Conservation (phyloP, 1,284 basidiomycete genomes). For the Malassezia furfur region DNA sequence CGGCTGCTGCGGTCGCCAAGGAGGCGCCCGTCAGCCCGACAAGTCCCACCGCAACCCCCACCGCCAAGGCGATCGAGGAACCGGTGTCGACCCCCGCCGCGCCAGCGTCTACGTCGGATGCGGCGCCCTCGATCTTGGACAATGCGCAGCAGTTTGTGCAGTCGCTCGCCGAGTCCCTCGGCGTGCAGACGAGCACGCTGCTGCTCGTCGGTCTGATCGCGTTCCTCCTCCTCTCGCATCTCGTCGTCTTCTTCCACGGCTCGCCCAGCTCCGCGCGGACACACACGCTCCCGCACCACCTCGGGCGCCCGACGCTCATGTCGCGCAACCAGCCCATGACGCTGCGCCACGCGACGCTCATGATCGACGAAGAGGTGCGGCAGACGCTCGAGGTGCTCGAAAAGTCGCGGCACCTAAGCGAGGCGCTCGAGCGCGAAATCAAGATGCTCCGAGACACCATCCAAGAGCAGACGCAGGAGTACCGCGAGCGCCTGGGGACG, state of each 20-base stretch:
- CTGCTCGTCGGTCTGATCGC: constrained; percentile 7
- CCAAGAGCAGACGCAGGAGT: not conserved
- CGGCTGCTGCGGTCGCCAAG: not conserved
- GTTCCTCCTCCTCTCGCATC: constrained; percentile 7
- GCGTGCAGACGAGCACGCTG: constrained; percentile 2
- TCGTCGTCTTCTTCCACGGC: constrained; percentile 4
- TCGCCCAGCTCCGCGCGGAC: constrained; percentile 1
- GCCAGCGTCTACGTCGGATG: too few relatives aligned
- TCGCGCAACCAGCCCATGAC: not conserved
- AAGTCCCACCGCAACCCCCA: not conserved
- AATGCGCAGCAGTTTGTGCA: not conserved
- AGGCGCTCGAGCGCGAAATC: constrained; percentile 11
- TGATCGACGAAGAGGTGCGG: constrained; percentile 12
- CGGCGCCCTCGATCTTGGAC: constrained; percentile 21
- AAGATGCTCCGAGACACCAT: constrained; percentile 2
- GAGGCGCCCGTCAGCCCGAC: not conserved
- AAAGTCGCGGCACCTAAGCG: constrained; percentile 18
- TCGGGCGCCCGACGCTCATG: not conserved
- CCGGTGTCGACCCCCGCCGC: not conserved
- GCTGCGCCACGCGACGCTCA: constrained; percentile 2
- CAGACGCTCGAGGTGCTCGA: constrained; percentile 21
- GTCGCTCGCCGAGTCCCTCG: not conserved
- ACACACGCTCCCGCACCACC: constrained; percentile 5
- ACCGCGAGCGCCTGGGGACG: not conserved
- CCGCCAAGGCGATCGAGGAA: not conserved